Evolutionary conservation across 78 protist genomes (phyloP), one percentile per base, ranked within the genome.

Genomic region (Speleostelium caveatum): DNA sequence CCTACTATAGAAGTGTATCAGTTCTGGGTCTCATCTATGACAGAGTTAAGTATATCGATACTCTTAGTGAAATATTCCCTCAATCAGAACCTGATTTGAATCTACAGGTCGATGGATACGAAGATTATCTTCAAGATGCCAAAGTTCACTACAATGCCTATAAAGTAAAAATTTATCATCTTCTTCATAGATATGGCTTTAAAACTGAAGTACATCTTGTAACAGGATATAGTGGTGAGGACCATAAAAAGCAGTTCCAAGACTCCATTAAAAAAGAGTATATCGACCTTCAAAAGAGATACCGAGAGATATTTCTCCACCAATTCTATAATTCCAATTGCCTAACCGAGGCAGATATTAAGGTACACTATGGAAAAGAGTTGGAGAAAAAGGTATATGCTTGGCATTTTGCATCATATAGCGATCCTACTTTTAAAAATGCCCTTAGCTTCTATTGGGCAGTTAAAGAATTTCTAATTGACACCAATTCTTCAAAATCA

Each of bases 361-460:
- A 14, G 6, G 53, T 10, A 45, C 6, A 45, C 2, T 24, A 66
- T 19, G 2, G 26, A 33, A 35, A 66, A 38, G 73, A 53, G 45
- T 59, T 83, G 38, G 62, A 83, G 28, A 53, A 60, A 33, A 83
- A 83, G 22, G 53, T 83, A 2, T 41, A 58, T 26, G 91, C 91
- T n/a, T 83, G 91, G 91, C 69, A 83, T 41, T 41, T 12, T 21
- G 75, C 59, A 5, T n/a, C 73, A 3, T 69, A 83, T 33, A 21
- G 59, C 0, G 91, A 83, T 67, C 30, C 12, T 1, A 32, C 28
- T 17, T 22, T 24, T 19, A 62, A 79, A 22, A 35, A 26, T 2
- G 39, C 76, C 0, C 73, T 79, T 19, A 32, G 58, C 6, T 79
- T 79, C 56, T 67, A 67, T 67, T 65, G 88, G 73, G n/a, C 26